A percentile compares a stretch with the other conserved stretches of the same genome.
These are phyloP conservation scores for Sporobolomyces phaffii DNA, from an alignment of 768 basidiomycete species.

Conservation along the genomic window DNA sequence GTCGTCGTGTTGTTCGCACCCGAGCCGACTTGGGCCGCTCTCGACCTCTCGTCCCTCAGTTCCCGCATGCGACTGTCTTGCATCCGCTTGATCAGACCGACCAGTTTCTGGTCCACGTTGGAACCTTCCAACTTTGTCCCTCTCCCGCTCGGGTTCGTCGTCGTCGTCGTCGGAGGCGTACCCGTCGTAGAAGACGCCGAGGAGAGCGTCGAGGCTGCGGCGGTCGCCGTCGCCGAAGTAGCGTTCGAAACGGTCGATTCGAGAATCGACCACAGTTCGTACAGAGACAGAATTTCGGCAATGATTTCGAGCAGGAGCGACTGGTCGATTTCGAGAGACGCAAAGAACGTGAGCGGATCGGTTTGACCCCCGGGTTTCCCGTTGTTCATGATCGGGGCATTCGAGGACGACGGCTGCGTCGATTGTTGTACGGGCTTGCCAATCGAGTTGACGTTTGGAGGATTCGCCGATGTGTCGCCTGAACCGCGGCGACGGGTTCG, in stretches of 20 bases:
- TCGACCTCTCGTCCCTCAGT: constrained; percentile 16
- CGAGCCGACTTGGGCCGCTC: neutral
- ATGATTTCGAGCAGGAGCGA: constrained; percentile 72
- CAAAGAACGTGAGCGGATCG: constrained; percentile 74
- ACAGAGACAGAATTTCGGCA: constrained; percentile 84
- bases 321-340: constrained; percentile 72
- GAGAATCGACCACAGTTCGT: constrained; percentile 75
- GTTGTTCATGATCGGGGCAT: neutral
- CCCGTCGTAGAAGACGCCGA: neutral
- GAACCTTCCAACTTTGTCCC: neutral
- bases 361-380: constrained; percentile 47
- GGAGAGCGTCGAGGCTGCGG: neutral
- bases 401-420: constrained; percentile 24
- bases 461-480: neutral
- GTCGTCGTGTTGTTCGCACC: neutral
- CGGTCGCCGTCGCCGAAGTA: too few relatives aligned
- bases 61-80: constrained; percentile 61
- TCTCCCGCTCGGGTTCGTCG: neutral
- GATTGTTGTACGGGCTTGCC: too few relatives aligned
- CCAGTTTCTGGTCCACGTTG: constrained; percentile 48
- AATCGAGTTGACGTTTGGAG: neutral
- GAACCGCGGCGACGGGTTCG: constrained; percentile 1
- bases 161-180: too few relatives aligned
- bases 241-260: too few relatives aligned
- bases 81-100: constrained; percentile 60